Evolutionary conservation across 2,329 filamentous ascomycete genomes (phyloP).

Genomic region (Ceratocystis huliohia): DNA sequence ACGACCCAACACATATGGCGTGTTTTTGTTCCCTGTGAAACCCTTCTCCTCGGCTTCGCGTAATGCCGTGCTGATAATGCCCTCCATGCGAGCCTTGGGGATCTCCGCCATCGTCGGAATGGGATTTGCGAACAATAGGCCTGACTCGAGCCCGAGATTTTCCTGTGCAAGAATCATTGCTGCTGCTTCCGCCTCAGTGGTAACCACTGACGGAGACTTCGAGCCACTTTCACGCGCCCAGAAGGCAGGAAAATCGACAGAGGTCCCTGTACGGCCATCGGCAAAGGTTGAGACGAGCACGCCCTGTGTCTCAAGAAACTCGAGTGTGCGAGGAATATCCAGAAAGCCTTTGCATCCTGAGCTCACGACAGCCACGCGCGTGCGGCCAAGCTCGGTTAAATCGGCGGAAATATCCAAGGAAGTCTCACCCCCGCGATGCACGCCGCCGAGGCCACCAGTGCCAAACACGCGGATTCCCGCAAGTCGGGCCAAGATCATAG

Average conservation of each 20-base stretch:
- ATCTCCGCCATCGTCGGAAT: slow-evolving; percentile 61
- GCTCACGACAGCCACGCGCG: slow-evolving; percentile 74
- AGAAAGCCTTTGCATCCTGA: slow-evolving; percentile 94
- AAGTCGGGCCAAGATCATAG: slow-evolving; percentile 75
- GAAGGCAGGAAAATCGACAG: slow-evolving; percentile 82
- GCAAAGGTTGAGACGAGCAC: slow-evolving; percentile 82
- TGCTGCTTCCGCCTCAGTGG: slow-evolving; percentile 69
- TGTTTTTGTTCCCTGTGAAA: slow-evolving; percentile 62
- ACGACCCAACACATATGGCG: slow-evolving; percentile 66
- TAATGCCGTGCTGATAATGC: slow-evolving; percentile 55
- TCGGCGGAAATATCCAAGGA: slow-evolving; percentile 93
- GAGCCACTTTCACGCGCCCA: slow-evolving; percentile 80
- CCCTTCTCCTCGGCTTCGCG: slow-evolving; percentile 51
- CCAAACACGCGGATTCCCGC: slow-evolving; percentile 89
- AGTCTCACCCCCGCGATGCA: slow-evolving; percentile 75
- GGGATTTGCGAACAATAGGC: slow-evolving; percentile 79
- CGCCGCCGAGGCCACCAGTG: slow-evolving; percentile 86
- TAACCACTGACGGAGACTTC: slow-evolving; percentile 62
- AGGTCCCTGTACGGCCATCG: slow-evolving; percentile 52
- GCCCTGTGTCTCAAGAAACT: slow-evolving; percentile 59
- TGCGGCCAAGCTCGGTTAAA: slow-evolving; percentile 82
- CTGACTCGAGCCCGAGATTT: slow-evolving; percentile 58
- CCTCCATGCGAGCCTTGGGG: slow-evolving; percentile 56
- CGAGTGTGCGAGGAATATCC: slow-evolving; percentile 78
- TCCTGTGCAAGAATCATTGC: slow-evolving; percentile 76